Conservation (phyloP, 768 basidiomycete species). For the Crepidotus variabilis region DNA sequence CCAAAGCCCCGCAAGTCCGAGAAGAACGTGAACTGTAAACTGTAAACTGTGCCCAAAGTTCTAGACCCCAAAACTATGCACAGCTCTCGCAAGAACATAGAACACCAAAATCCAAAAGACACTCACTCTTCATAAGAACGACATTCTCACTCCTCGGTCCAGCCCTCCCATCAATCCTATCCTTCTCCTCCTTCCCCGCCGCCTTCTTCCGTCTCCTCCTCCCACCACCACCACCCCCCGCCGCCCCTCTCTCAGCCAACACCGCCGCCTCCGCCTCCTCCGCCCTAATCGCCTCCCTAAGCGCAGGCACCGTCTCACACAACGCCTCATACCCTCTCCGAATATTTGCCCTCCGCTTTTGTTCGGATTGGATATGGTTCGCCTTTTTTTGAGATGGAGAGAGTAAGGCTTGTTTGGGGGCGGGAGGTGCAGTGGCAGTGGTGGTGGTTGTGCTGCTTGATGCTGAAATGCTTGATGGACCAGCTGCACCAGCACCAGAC, state of each 20-base stretch:
- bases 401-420: conserved; percentile 49
- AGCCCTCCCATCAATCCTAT: conserved; percentile 77
- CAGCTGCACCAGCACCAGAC: neutral
- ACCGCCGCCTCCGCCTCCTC: conserved; percentile 56
- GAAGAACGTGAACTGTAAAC: too few relatives aligned
- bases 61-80: too few relatives aligned
- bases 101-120: too few relatives aligned
- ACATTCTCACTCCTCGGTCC: conserved; percentile 91
- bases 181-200: conserved; percentile 56
- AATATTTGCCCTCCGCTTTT: conserved; percentile 91
- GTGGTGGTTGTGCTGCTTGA: conserved; percentile 8
- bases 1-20: too few relatives aligned
- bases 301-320: conserved; percentile 77
- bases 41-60: too few relatives aligned
- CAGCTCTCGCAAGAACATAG: too few relatives aligned
- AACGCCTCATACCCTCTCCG: conserved; percentile 85
- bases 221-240: too few relatives aligned
- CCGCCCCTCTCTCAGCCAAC: conserved; percentile 16
- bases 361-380: conserved; percentile 92
- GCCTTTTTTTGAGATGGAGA: conserved; percentile 87
- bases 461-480: neutral
- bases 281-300: conserved; percentile 74
- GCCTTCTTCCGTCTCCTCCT: conserved; percentile 19
- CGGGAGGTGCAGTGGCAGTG: conserved; percentile 1
- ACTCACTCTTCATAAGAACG: conserved; percentile 83